Evolutionary conservation across 495 filamentous ascomycete genomes (phyloP).

Genomic region (Xylaria sp.): DNA sequence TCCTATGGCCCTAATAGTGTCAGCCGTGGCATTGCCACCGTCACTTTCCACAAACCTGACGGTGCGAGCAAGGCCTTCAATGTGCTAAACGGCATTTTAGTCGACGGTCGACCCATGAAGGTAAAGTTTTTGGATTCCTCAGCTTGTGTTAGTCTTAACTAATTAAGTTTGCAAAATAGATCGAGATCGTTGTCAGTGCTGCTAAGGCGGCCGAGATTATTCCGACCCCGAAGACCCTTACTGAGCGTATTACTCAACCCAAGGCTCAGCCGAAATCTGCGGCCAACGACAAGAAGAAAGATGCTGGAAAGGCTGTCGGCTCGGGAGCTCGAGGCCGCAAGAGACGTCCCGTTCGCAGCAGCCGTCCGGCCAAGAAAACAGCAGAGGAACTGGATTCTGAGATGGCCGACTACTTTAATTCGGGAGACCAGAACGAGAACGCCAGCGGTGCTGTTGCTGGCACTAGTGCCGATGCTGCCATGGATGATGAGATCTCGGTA

Average conservation of each 20-base stretch:
- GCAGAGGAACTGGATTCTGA: slow-evolving; percentile 91
- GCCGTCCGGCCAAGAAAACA: slow-evolving; percentile 85
- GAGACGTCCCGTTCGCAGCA: slow-evolving; percentile 58
- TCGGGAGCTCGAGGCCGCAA: slow-evolving; percentile 58
- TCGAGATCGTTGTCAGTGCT: slow-evolving; percentile 87
- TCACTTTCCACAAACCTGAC: slow-evolving; percentile 73
- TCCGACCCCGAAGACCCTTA: slow-evolving; percentile 74
- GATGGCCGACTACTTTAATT: slow-evolving; percentile 88
- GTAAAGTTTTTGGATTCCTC: slow-evolving; percentile 50
- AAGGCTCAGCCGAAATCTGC: slow-evolving; percentile 87
- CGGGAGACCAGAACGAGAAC: slow-evolving; percentile 47
- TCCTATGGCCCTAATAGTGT: slow-evolving; percentile 90
- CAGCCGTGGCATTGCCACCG: slow-evolving; percentile 83
- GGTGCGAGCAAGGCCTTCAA: slow-evolving; percentile 82
- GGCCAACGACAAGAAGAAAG: slow-evolving; percentile 68
- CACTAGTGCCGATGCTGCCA: slow-evolving; percentile 52
- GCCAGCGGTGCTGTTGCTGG: slow-evolving; percentile 52
- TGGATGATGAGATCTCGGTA: slow-evolving; percentile 59
- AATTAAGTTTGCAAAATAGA: slow-evolving; percentile 57
- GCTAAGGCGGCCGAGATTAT: slow-evolving; percentile 68
- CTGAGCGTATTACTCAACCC: slow-evolving; percentile 76
- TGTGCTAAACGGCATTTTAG: slow-evolving; percentile 82
- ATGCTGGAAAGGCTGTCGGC: slow-evolving; percentile 46
- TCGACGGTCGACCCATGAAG: slow-evolving; percentile 92
- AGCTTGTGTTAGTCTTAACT: neutral